A percentile compares a stretch with the other conserved stretches of the same genome.
phyloP scores from a whole-genome alignment of 331 rosid genomes.

The Arachis monticola region DNA sequence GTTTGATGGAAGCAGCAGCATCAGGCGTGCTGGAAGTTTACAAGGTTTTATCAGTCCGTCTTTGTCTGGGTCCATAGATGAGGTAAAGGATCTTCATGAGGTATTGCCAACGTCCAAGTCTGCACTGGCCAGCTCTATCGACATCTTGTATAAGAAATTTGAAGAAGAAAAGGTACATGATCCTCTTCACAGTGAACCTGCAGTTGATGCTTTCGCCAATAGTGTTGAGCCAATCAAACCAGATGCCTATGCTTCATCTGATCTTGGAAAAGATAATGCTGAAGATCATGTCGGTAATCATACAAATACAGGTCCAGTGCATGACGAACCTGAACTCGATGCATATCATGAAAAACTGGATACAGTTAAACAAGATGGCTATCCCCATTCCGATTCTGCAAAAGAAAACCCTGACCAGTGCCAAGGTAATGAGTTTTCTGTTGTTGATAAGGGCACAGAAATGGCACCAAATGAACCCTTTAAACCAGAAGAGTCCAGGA shows the following conservation, averaged over 20 bases:
- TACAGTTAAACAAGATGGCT: constrained; percentile 40
- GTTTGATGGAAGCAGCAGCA: constrained; percentile 53
- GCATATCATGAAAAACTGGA: constrained; percentile 53
- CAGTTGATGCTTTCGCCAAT: constrained; percentile 52
- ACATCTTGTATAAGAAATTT: constrained; percentile 65
- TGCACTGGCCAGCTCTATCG: constrained; percentile 77
- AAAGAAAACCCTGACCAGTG: constrained; percentile 51
- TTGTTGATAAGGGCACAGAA: constrained; percentile 75
- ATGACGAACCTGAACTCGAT: constrained; percentile 46
- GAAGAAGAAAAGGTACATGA: constrained; percentile 59
- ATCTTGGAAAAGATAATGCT: constrained; percentile 48
- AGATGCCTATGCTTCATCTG: constrained; percentile 44
- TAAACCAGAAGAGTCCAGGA: constrained; percentile 43
- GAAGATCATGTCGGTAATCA: constrained; percentile 52
- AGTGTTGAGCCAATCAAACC: constrained; percentile 48
- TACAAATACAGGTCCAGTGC: constrained; percentile 23
- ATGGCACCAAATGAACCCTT: constrained; percentile 49
- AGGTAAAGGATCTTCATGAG: constrained; percentile 84
- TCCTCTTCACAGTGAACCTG: constrained; percentile 40
- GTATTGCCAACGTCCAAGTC: constrained; percentile 65
- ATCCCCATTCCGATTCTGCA: constrained; percentile 42
- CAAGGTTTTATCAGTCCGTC: constrained; percentile 38
- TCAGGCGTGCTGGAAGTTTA: constrained; percentile 54
- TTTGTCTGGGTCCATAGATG: constrained; percentile 52
- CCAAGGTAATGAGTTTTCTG: constrained; percentile 61